Evolutionary conservation across 2,329 filamentous ascomycete species (phyloP).

Genomic region (Fusarium equiseti): DNA sequence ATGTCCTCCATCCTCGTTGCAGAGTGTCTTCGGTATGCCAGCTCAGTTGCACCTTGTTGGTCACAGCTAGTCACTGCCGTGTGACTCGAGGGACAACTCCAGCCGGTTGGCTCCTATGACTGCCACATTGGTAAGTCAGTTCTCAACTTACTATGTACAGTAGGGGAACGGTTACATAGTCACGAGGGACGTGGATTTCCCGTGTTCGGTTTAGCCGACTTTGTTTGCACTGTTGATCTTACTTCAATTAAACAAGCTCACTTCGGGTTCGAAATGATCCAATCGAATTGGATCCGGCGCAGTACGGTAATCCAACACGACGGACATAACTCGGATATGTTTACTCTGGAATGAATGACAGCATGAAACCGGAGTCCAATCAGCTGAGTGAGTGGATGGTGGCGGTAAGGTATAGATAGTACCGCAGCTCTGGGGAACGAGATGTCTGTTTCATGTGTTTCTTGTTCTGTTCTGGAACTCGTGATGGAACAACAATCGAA

Average conservation of each 20-base stretch:
- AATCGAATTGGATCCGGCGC: neutral
- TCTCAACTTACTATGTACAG: neutral
- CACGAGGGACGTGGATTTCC: neutral
- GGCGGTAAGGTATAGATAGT: slow-evolving; percentile 7
- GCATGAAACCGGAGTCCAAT: slow-evolving; percentile 21
- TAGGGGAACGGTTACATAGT: neutral
- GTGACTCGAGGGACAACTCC: slow-evolving; percentile 20
- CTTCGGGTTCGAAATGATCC: slow-evolving; percentile 10
- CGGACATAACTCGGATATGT: slow-evolving; percentile 31
- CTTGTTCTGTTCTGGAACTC: slow-evolving; percentile 21
- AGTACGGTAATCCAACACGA: slow-evolving; percentile 7
- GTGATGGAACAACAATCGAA: neutral
- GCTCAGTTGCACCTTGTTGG: slow-evolving; percentile 32
- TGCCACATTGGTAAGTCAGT: slow-evolving; percentile 8
- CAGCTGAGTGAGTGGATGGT: slow-evolving; percentile 8
- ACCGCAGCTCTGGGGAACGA: neutral
- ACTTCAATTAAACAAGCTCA: neutral
- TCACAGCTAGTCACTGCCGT: slow-evolving; percentile 18
- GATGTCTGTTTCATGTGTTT: slow-evolving; percentile 18
- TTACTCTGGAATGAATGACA: slow-evolving; percentile 16
- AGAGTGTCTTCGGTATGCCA: slow-evolving; percentile 12
- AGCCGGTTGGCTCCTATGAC: slow-evolving; percentile 12
- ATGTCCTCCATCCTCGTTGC: neutral
- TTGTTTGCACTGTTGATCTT: slow-evolving; percentile 6
- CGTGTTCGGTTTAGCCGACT: neutral